Percentiles rank a stretch among this genome's conserved stretches.
These are phyloP conservation scores for Cordyceps farinosa DNA, from an alignment of 2,329 filamentous ascomycete species.

Conservation along the genomic window DNA sequence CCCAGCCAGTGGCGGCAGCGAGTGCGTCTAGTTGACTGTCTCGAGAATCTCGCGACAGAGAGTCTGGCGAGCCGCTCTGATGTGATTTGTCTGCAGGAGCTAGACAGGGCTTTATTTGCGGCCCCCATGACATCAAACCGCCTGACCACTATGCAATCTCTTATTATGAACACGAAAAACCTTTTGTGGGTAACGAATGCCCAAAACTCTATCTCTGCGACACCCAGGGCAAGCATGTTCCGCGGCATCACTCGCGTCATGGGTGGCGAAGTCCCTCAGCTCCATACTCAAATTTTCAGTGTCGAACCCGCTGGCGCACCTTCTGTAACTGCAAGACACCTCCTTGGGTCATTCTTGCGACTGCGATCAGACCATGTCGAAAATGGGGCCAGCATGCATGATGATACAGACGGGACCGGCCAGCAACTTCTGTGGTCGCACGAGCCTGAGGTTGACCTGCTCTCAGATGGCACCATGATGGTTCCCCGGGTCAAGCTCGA, in stretches of 20 bases:
- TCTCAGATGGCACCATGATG: neutral
- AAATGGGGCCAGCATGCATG: neutral
- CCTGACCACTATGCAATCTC: neutral
- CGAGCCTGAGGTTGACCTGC: neutral
- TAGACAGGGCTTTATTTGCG: neutral
- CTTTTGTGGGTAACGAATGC: neutral
- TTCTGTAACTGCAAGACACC: neutral
- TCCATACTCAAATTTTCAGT: neutral
- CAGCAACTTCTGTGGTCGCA: neutral
- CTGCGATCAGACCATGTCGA: neutral
- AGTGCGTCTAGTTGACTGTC: neutral
- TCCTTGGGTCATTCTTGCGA: neutral
- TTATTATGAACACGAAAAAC: neutral
- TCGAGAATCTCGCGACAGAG: neutral
- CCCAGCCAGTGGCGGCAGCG: neutral
- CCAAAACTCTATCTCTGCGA: neutral
- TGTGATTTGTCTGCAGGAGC: conserved; percentile 1
- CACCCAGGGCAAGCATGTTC: neutral
- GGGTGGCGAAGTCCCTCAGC: neutral
- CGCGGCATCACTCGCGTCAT: neutral
- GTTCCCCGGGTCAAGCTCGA: neutral
- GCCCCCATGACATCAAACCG: neutral
- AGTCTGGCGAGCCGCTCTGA: neutral
- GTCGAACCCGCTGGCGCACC: neutral
- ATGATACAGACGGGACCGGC: neutral